Evolutionary conservation across 805 yeast species (phyloP).

Genomic region (Candida nonsorbophila): DNA sequence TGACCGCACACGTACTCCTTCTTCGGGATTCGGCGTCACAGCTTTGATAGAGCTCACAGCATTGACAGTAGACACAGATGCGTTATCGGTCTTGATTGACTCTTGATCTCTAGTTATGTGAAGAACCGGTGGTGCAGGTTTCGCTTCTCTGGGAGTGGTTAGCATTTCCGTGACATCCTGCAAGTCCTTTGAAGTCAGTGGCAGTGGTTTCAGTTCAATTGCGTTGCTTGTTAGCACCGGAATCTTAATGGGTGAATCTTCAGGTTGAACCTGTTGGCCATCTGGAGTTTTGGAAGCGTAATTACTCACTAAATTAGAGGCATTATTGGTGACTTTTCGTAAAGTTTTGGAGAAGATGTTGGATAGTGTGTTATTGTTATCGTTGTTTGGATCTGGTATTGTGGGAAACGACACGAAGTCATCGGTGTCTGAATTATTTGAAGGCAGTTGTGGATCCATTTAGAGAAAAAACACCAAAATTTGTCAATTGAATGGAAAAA

Average conservation of each 20-base stretch:
- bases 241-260: constrained; percentile 5
- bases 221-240: constrained; percentile 3
- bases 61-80: too few species aligned
- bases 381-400: constrained; percentile 37
- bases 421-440: too few species aligned
- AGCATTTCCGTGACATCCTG: constrained; percentile 5
- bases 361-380: constrained; percentile 26
- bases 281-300: too few species aligned
- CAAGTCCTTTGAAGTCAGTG: constrained; percentile 3
- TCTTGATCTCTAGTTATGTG: too few species aligned
- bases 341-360: constrained; percentile 32
- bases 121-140: too few species aligned
- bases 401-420: constrained; percentile 41
- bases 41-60: too few species aligned
- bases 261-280: not conserved
- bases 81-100: too few species aligned
- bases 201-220: not conserved
- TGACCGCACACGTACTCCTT: too few species aligned
- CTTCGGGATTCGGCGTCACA: too few species aligned
- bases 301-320: constrained; percentile 32
- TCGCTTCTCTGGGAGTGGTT: constrained; percentile 1
- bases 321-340: constrained; percentile 38
- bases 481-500: too few species aligned
- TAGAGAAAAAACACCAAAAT: too few species aligned
- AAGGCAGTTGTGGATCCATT: too few species aligned